phyloP scores from a whole-genome alignment of 352 stramenopile species.

The Achlya hypogyna region DNA sequence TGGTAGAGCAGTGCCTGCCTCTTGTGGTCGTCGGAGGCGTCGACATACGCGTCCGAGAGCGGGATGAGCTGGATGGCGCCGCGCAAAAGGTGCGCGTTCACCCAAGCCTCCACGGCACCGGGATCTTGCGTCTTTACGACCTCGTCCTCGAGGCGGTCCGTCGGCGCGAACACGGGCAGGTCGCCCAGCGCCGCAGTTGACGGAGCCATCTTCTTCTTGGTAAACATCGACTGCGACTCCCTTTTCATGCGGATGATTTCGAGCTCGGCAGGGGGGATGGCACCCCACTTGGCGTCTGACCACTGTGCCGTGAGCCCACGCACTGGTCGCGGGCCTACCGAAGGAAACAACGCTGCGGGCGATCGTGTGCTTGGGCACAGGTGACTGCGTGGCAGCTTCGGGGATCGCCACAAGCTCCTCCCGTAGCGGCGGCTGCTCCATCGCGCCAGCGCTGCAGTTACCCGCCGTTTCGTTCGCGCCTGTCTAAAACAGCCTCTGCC shows the following conservation, averaged over 20 bases:
- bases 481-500: too few relatives aligned
- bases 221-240: conserved; percentile 28
- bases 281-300: not conserved
- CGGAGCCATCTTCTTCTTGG: conserved; percentile 12
- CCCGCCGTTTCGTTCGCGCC: too few relatives aligned
- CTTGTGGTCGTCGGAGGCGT: not conserved
- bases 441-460: too few relatives aligned
- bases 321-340: not conserved
- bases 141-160: conserved; percentile 18
- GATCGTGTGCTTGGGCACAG: too few relatives aligned
- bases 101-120: conserved; percentile 52
- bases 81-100: conserved; percentile 49
- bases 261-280: conserved; percentile 45
- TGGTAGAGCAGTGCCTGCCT: conserved; percentile 12
- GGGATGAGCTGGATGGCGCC: conserved; percentile 15
- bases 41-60: conserved; percentile 12
- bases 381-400: too few relatives aligned
- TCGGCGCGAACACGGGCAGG: not conserved
- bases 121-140: not conserved
- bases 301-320: not conserved
- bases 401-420: too few relatives aligned
- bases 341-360: not conserved
- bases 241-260: conserved; percentile 68
- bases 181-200: conserved; percentile 5
- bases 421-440: too few relatives aligned